Evolutionary conservation across 495 filamentous ascomycete genomes (phyloP).

Genomic region (Tricharina praecox): DNA sequence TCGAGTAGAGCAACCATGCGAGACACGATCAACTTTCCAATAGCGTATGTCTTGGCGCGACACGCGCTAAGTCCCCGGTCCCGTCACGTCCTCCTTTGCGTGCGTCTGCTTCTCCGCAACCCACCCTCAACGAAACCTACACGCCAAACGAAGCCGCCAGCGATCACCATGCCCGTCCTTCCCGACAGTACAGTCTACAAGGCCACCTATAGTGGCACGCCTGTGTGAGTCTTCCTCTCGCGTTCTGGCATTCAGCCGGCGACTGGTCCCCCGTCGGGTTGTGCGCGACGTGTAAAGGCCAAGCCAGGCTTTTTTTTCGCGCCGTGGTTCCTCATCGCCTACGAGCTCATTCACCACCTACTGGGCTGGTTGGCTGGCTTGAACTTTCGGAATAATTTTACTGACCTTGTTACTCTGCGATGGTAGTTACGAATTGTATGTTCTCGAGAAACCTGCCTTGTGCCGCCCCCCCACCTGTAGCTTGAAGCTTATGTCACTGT

Average conservation of each 20-base stretch:
- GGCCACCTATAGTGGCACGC: constrained; percentile 27
- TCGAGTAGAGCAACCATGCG: no score
- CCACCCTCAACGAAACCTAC: not conserved
- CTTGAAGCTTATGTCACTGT: not conserved
- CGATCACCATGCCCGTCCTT: constrained; percentile 1
- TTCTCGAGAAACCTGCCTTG: not conserved
- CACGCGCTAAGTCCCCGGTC: no score
- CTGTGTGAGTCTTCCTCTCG: constrained; percentile 20
- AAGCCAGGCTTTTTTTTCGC: constrained; percentile 4
- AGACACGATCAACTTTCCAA: no score
- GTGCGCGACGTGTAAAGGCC: constrained; percentile 10
- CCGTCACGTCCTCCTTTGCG: no score
- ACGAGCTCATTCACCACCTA: no score
- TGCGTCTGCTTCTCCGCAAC: constrained; percentile 3
- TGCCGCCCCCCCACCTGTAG: constrained; percentile 1
- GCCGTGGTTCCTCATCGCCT: not conserved
- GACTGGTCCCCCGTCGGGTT: constrained; percentile 5
- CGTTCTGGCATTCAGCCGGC: no score
- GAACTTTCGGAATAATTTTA: not conserved
- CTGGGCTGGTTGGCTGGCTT: no score
- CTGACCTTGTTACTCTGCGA: not conserved
- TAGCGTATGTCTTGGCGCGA: no score
- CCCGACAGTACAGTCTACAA: constrained; percentile 24
- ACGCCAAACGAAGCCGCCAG: not conserved
- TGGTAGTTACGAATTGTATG: constrained; percentile 26